phyloP scores from a whole-genome alignment of 305 asterid species.

The Galium porrigens region DNA sequence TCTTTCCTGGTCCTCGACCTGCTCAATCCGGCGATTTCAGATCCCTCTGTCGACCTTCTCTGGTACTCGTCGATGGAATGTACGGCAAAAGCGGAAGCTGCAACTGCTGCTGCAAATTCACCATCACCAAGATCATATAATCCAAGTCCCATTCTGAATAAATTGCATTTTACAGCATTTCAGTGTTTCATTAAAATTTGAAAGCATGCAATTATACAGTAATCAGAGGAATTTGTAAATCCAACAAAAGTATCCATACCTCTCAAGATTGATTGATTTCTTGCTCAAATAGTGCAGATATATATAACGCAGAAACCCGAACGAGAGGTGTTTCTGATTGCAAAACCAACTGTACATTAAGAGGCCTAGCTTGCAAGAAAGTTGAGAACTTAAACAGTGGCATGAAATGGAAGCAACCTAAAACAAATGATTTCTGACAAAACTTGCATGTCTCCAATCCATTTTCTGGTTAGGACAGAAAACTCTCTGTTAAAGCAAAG shows the following conservation, averaged over 20 bases:
- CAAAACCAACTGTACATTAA: conserved; percentile 1
- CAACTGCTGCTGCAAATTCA: conserved; percentile 42
- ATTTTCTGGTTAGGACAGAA: not conserved
- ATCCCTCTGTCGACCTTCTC: conserved; percentile 10
- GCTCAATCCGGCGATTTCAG: conserved; percentile 9
- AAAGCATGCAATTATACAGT: not conserved
- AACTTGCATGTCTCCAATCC: conserved; percentile 1
- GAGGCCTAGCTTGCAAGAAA: conserved; percentile 9
- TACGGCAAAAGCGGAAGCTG: conserved; percentile 63
- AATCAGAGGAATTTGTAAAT: not conserved
- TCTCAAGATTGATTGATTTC: conserved; percentile 7
- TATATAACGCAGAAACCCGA: not conserved
- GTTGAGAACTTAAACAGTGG: not conserved
- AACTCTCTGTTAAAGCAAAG: conserved; percentile 11
- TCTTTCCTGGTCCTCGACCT: conserved; percentile 20
- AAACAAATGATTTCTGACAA: not conserved
- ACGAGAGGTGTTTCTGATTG: not conserved
- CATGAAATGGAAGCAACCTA: conserved; percentile 10
- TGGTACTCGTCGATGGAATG: conserved; percentile 27
- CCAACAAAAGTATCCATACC: not conserved
- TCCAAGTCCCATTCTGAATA: conserved; percentile 16
- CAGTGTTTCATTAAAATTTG: not conserved
- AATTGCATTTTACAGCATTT: not conserved
- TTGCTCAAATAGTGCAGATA: not conserved
- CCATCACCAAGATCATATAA: conserved; percentile 19